Evolutionary conservation across 78 protist genomes (phyloP).

Genomic region (Tieghemostelium lacteum): DNA sequence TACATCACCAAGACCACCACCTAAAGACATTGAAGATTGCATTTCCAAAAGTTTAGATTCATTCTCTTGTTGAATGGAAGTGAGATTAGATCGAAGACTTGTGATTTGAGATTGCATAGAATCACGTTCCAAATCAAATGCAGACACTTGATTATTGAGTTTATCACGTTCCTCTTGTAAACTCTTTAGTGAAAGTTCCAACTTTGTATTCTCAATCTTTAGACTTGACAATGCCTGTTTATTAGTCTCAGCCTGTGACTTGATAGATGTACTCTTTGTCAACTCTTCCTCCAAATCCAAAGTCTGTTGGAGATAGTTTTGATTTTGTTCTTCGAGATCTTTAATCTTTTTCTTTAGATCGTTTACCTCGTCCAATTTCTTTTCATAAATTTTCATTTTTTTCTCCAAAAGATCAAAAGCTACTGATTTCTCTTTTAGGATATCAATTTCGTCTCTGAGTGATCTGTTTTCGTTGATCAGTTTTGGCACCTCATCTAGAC

Average conservation of each 20-base stretch:
- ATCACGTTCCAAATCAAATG: slow-evolving; percentile 24
- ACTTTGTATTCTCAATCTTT: slow-evolving; percentile 57
- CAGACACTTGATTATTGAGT: not conserved
- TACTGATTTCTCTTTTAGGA: slow-evolving; percentile 53
- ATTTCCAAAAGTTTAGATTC: slow-evolving; percentile 18
- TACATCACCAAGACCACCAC: slow-evolving; percentile 38
- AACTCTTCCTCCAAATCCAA: slow-evolving; percentile 61
- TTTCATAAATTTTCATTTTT: slow-evolving; percentile 60
- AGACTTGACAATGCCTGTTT: slow-evolving; percentile 41
- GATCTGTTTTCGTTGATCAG: slow-evolving; percentile 38
- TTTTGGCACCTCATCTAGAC: slow-evolving; percentile 27
- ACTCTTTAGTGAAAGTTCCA: slow-evolving; percentile 37
- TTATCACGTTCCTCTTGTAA: slow-evolving; percentile 61
- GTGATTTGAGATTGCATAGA: slow-evolving; percentile 8
- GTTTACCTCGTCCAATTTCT: slow-evolving; percentile 58
- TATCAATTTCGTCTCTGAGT: slow-evolving; percentile 72
- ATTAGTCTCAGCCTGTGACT: slow-evolving; percentile 32
- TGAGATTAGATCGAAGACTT: not conserved
- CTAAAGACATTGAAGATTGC: not conserved
- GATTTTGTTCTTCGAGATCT: slow-evolving; percentile 52
- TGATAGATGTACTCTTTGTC: slow-evolving; percentile 16
- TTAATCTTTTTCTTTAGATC: slow-evolving; percentile 51
- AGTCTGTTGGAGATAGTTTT: slow-evolving; percentile 55
- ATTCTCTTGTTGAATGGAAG: slow-evolving; percentile 23
- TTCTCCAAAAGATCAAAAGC: slow-evolving; percentile 51